These are phyloP conservation scores for Kandelia obovata DNA, from an alignment of 345 rosid genomes.

Conservation along the genomic window DNA sequence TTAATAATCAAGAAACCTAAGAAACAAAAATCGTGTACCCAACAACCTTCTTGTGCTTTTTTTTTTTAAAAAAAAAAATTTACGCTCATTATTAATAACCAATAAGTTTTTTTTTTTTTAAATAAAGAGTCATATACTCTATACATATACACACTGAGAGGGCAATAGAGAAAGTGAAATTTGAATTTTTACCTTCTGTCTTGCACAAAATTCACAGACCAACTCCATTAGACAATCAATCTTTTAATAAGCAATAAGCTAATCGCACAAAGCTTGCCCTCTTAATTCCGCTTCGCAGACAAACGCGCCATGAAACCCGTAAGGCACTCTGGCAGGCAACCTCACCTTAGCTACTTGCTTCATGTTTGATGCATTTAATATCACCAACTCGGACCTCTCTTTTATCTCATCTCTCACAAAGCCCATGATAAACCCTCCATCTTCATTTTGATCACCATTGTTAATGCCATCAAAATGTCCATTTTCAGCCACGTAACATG, in stretches of 20 bases:
- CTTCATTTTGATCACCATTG: constrained; percentile 21
- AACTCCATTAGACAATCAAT: too few species aligned
- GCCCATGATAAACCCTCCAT: constrained; percentile 53
- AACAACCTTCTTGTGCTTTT: too few species aligned
- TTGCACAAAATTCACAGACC: too few species aligned
- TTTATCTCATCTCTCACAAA: constrained; percentile 55
- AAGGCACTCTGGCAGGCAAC: constrained; percentile 64
- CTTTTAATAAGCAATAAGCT: background rate
- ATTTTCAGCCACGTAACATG: constrained; percentile 38
- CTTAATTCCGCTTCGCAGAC: constrained; percentile 40
- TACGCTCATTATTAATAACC: too few species aligned
- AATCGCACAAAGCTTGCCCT: constrained; percentile 20
- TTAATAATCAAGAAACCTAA: too few species aligned
- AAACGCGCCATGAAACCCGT: constrained; percentile 77
- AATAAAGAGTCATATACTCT: too few species aligned
- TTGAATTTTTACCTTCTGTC: too few species aligned
- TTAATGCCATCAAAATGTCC: background rate
- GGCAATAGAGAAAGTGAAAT: too few species aligned
- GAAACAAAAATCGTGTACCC: too few species aligned
- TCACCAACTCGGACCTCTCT: constrained; percentile 52
- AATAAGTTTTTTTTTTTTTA: too few species aligned
- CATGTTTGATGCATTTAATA: constrained; percentile 46
- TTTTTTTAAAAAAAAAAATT: too few species aligned
- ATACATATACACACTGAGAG: too few species aligned
- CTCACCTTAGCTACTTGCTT: constrained; percentile 46